Percentiles rank a stretch among this genome's conserved stretches.
Conservation (phyloP, 2,329 filamentous ascomycete genomes). For the Sarocladium brachiariae region DNA sequence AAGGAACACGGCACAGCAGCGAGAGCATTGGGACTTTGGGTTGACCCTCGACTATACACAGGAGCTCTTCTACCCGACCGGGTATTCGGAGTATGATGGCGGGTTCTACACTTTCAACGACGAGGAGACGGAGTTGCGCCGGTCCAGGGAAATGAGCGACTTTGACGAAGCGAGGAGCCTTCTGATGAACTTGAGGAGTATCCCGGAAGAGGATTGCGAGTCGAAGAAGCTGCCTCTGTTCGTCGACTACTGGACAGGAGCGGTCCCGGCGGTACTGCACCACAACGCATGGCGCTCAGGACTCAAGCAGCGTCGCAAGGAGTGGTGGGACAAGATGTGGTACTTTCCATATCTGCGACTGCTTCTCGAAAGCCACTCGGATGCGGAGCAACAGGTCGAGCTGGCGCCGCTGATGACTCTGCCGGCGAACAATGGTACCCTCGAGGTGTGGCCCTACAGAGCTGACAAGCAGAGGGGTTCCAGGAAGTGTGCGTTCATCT, state of each 20-base stretch:
- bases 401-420: background rate
- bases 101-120: conserved; percentile 25
- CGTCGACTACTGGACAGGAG: conserved; percentile 30
- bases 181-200: conserved; percentile 20
- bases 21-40: conserved; percentile 28
- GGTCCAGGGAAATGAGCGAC: conserved; percentile 22
- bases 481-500: background rate
- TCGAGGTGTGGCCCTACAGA: conserved; percentile 1
- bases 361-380: conserved; percentile 17
- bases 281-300: conserved; percentile 28
- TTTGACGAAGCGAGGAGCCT: conserved; percentile 20
- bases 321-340: conserved; percentile 32
- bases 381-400: background rate
- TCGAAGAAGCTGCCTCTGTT: conserved; percentile 28
- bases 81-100: conserved; percentile 29
- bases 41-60: conserved; percentile 33
- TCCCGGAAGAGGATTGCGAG: conserved; percentile 10
- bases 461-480: background rate
- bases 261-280: conserved; percentile 28
- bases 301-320: conserved; percentile 23
- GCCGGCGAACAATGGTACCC: background rate
- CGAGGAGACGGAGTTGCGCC: conserved; percentile 15
- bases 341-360: conserved; percentile 25
- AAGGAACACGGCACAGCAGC: conserved; percentile 19
- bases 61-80: conserved; percentile 27